Evolutionary conservation across 1,284 basidiomycete species (phyloP).

Genomic region (Tetrapyrgos nigripes): DNA sequence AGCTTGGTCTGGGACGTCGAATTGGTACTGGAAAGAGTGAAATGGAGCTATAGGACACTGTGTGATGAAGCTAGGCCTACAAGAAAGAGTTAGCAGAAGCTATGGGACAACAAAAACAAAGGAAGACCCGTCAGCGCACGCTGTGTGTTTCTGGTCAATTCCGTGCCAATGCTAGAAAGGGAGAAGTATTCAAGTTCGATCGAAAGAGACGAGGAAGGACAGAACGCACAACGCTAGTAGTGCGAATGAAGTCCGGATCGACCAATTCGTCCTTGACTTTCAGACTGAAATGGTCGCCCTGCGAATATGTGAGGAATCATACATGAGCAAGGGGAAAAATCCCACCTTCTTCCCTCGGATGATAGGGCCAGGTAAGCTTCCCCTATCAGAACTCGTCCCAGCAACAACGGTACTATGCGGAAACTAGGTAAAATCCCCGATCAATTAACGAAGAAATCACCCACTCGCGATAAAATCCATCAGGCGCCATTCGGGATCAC

Average conservation of each 20-base stretch:
- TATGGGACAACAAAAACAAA: no score
- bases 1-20: no score
- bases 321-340: background rate
- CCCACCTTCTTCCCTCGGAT: slow-evolving; percentile 17
- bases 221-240: slow-evolving; percentile 16
- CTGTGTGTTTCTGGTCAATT: slow-evolving; percentile 27
- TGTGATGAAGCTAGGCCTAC: slow-evolving; percentile 8
- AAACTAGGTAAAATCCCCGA: background rate
- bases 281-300: no score
- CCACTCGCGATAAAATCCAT: slow-evolving; percentile 18
- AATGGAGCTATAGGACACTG: slow-evolving; percentile 22
- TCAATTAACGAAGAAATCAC: background rate
- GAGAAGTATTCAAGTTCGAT: no score
- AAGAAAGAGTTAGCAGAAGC: no score
- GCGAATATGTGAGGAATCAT: no score
- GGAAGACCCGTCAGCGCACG: slow-evolving; percentile 28
- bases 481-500: slow-evolving; percentile 16
- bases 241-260: background rate
- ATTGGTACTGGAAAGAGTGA: slow-evolving; percentile 34
- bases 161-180: slow-evolving; percentile 23
- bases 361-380: slow-evolving; percentile 18
- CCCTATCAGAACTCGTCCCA: slow-evolving; percentile 5
- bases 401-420: slow-evolving; percentile 14
- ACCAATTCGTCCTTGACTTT: no score
- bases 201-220: background rate